Percentiles rank a stretch among this genome's conserved stretches.
Evolutionary conservation across 169 alveolate species (phyloP).

Genomic region (Cryptosporidium viatorum): DNA sequence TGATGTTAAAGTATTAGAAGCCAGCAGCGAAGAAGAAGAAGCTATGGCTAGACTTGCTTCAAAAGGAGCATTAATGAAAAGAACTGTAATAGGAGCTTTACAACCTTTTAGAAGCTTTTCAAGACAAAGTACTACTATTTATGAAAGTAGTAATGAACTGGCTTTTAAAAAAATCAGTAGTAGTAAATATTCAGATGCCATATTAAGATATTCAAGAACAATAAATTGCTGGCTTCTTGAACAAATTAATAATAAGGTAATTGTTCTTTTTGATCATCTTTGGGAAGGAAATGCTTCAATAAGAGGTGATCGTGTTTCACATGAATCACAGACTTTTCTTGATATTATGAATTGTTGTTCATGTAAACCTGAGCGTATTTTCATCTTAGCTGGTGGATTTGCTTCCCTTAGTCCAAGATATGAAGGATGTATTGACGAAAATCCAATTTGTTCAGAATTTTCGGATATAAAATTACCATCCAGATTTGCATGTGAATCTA

Average conservation of each 20-base stretch:
- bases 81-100: conserved; percentile 68
- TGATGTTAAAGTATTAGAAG: conserved; percentile 65
- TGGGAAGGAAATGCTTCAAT: conserved; percentile 75
- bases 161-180: conserved; percentile 2
- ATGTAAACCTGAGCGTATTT: conserved; percentile 52
- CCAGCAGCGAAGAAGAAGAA: conserved; percentile 50
- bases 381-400: conserved; percentile 69
- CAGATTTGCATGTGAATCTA: conserved; percentile 53
- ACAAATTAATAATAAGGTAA: conserved; percentile 48
- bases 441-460: conserved; percentile 61
- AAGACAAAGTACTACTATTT: conserved; percentile 39
- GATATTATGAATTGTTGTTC: conserved; percentile 52
- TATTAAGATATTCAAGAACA: conserved; percentile 42
- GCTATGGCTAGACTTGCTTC: conserved; percentile 70
- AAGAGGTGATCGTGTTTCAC: conserved; percentile 70
- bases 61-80: conserved; percentile 69
- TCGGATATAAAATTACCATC: conserved; percentile 1
- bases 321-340: conserved; percentile 59
- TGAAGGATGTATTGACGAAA: conserved; percentile 52
- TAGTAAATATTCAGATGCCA: conserved; percentile 19
- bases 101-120: conserved; percentile 67
- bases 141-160: conserved; percentile 16
- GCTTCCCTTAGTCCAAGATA: conserved; percentile 70
- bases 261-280: conserved; percentile 64
- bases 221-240: conserved; percentile 46